These are phyloP conservation scores for Herpetomonas tarakana DNA, from an alignment of 208 protist genomes.

Conservation along the genomic window DNA sequence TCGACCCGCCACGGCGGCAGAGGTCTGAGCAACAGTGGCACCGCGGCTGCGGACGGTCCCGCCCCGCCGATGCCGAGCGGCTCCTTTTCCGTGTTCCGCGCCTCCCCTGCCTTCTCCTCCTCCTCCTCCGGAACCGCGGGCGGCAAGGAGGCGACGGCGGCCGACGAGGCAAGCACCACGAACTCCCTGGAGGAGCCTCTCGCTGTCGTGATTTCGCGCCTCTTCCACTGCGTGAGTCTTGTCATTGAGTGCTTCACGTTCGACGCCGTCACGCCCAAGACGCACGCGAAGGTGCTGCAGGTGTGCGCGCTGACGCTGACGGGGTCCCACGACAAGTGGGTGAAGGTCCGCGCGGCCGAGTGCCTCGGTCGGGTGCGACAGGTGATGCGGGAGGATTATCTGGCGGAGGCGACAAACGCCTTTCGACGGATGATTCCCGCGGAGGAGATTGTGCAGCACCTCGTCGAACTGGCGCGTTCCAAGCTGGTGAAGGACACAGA, in stretches of 20 bases:
- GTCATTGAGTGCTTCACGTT: constrained; percentile 82
- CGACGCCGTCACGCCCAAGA: constrained; percentile 56
- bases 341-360: constrained; percentile 65
- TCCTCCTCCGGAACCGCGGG: too few relatives aligned
- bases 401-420: constrained; percentile 39
- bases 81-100: not conserved
- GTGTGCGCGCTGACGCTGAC: constrained; percentile 65
- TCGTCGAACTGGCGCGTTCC: constrained; percentile 56
- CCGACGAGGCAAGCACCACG: constrained; percentile 7
- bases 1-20: not conserved
- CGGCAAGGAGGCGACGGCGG: not conserved
- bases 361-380: constrained; percentile 53
- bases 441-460: constrained; percentile 53
- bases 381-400: constrained; percentile 46
- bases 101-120: too few relatives aligned
- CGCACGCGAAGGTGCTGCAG: constrained; percentile 63
- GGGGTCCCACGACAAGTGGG: constrained; percentile 52
- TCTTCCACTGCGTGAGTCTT: constrained; percentile 68
- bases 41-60: not conserved
- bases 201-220: constrained; percentile 41
- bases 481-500: constrained; percentile 32
- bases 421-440: constrained; percentile 28
- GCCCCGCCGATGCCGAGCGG: not conserved
- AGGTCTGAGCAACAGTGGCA: not conserved
- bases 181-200: constrained; percentile 19